phyloP scores from a whole-genome alignment of 139 green algal species.

The Tetradesmus obliquus region DNA sequence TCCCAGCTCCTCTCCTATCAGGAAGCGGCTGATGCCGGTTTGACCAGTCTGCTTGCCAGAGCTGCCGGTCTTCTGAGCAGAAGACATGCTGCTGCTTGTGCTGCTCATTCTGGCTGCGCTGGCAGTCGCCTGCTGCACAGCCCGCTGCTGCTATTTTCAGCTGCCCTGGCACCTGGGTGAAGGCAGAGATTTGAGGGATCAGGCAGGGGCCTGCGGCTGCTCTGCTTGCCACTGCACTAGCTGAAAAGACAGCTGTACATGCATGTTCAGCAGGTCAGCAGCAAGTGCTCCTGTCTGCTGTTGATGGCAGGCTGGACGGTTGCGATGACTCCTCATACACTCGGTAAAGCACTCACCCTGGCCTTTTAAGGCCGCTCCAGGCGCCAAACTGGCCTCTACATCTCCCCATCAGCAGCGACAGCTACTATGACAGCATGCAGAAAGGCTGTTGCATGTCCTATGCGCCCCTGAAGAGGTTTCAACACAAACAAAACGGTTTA shows the following conservation, averaged over 20 bases:
- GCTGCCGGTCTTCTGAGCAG: background rate
- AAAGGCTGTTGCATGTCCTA: background rate
- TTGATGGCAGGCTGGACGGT: background rate
- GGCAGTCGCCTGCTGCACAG: background rate
- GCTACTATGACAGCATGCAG: background rate
- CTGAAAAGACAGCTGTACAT: background rate
- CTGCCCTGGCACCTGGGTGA: background rate
- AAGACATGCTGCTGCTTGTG: background rate
- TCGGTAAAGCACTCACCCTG: background rate
- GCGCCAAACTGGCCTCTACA: background rate
- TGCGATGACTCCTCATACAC: background rate
- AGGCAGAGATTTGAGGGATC: background rate
- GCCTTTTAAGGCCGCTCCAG: background rate
- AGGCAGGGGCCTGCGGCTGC: background rate
- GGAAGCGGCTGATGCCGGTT: constrained; percentile 39
- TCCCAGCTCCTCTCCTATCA: constrained; percentile 92
- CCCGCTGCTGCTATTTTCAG: background rate
- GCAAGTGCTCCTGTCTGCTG: background rate
- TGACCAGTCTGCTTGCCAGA: background rate
- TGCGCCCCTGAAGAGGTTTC: background rate
- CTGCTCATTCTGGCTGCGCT: constrained; percentile 1
- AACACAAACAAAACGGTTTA: background rate
- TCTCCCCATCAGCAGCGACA: background rate
- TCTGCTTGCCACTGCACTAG: background rate
- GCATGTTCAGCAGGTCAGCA: background rate